Percentiles rank a stretch among this genome's conserved stretches.
phyloP scores from a whole-genome alignment of 2,329 filamentous ascomycete species.

The Xylariaceae sp. region DNA sequence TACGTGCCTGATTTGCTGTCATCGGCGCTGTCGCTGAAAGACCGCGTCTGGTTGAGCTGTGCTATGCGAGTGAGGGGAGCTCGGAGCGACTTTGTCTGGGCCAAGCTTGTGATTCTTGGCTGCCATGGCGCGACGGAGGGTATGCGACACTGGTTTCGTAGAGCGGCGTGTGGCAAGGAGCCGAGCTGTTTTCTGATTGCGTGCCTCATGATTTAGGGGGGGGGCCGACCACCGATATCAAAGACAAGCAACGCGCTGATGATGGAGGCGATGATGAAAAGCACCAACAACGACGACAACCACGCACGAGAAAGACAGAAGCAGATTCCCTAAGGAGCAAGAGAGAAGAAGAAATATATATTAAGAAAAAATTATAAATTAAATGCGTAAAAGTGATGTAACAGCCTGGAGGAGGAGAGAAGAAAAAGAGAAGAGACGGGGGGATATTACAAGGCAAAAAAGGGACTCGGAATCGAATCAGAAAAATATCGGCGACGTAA shows the following conservation, averaged over 20 bases:
- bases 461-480: neutral
- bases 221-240: slow-evolving; percentile 3
- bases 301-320: neutral
- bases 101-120: neutral
- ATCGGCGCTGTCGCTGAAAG: slow-evolving; percentile 26
- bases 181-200: slow-evolving; percentile 24
- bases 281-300: neutral
- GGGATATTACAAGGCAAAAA: neutral
- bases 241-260: neutral
- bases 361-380: too few relatives aligned
- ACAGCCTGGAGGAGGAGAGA: too few relatives aligned
- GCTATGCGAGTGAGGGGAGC: neutral
- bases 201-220: slow-evolving; percentile 23
- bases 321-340: too few relatives aligned
- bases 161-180: slow-evolving; percentile 18
- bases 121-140: slow-evolving; percentile 17
- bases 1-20: slow-evolving; percentile 38
- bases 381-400: too few relatives aligned
- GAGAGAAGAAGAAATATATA: too few relatives aligned
- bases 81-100: neutral
- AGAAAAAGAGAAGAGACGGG: neutral
- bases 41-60: slow-evolving; percentile 16
- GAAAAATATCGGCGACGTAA: neutral
- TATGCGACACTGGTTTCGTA: slow-evolving; percentile 12
- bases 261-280: neutral